phyloP scores from a whole-genome alignment of 805 yeast genomes.

The Suhomyces sp. region DNA sequence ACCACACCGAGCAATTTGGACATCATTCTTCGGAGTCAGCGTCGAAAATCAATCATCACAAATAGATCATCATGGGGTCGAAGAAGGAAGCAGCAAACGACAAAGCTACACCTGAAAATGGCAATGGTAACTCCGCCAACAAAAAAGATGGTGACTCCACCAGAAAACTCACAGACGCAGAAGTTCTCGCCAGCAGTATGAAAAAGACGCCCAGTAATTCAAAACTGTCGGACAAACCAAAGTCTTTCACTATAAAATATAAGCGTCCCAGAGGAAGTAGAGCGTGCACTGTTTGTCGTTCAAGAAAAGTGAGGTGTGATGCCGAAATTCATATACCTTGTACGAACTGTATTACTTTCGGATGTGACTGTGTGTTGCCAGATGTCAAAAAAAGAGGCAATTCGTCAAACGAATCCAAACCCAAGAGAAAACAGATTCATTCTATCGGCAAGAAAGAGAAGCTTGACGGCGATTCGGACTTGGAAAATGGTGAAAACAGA shows the following conservation, averaged over 20 bases:
- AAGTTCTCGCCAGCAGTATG: conserved; percentile 1
- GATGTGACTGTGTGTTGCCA: conserved; percentile 69
- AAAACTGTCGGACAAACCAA: conserved; percentile 26
- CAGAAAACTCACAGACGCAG: conserved; percentile 3
- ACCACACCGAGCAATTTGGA: neutral
- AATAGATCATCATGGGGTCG: neutral
- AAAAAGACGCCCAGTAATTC: neutral
- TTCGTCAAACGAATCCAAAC: conserved; percentile 16
- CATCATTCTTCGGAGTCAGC: neutral
- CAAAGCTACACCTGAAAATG: neutral
- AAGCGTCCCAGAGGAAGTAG: conserved; percentile 62
- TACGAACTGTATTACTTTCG: conserved; percentile 69
- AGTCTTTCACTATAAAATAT: conserved; percentile 45
- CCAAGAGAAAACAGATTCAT: conserved; percentile 11
- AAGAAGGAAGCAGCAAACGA: neutral
- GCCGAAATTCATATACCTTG: conserved; percentile 53
- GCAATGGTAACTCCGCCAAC: neutral
- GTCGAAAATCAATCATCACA: neutral
- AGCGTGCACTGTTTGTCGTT: conserved; percentile 76
- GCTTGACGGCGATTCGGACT: neutral
- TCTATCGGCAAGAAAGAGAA: neutral
- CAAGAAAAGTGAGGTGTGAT: conserved; percentile 78
- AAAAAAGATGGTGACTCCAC: neutral
- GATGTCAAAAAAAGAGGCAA: conserved; percentile 49
- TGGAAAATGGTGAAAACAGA: conserved; percentile 1